Base-by-base conservation (phyloP, 441 rosid species). In the Capsella rubella region DNA sequence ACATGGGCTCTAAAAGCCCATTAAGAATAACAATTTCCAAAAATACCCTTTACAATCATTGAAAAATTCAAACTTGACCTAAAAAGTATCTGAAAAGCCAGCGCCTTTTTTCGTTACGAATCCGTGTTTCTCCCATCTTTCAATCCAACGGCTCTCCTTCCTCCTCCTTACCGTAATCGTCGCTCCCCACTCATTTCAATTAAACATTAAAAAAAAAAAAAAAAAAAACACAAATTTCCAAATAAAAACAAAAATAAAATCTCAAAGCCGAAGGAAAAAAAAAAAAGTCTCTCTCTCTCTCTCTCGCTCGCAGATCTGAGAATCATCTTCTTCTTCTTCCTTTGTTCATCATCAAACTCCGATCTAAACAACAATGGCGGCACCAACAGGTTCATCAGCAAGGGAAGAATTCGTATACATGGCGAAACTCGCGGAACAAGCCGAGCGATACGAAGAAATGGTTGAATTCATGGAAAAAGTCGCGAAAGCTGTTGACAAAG, bases 391-490 rank as follows among this genome's bases (percentile, higher is more conserved):
- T 56, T 60, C 90, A 8, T 82, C 90, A 0, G 74, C 93, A 0
- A 90, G 95, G 42, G 90, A 88, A 62, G 89, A 88, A 32, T 64
- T 52, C 60, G 90, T 88, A 3, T 88, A 86, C 87, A 80, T 88
- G 89, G 87, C 87, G 9, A 87, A 87, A 74, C 88, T 87, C 15
- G 87, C 90, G 13, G 90, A 87, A 64, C 89, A 85, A 76, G 91
- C 89, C 31, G 88, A 88, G 77, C 89, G 90, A 39, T 88, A 88
- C 79, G 89, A 88, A 79, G 92, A 88, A 58, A 88, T 88, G 92
- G 92, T 88, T n/a, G 89, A 86, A 68, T 88, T 86, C 82, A 88
- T 84, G 90, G 90, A 88, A 80, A 86, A 86, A 69, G 87, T 88
- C 63, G 84, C 89, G 4, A 76, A 81, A 51, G 52, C 85, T 47